These are phyloP conservation scores for Stygiomarasmius scandens DNA, from an alignment of 1,284 basidiomycete genomes.

Conservation along the genomic window DNA sequence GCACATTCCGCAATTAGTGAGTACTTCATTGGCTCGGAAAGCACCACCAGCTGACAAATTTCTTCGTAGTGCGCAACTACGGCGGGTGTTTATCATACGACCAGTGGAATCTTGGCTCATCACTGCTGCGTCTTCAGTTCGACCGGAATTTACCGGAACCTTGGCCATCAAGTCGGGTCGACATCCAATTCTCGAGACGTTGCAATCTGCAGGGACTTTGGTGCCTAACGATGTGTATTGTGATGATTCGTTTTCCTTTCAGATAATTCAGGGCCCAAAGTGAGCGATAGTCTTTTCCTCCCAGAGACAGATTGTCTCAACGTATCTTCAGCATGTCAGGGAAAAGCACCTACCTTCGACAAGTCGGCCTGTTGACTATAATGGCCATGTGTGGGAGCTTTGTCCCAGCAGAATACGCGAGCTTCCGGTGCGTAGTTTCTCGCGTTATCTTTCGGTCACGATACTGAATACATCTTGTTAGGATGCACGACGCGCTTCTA, in stretches of 20 bases:
- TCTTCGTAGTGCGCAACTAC: constrained; percentile 65
- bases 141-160: constrained; percentile 86
- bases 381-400: constrained; percentile 92
- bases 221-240: constrained; percentile 89
- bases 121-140: too few species aligned
- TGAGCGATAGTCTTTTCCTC: constrained; percentile 38
- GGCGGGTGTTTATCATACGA: constrained; percentile 39
- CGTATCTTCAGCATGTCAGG: constrained; percentile 76
- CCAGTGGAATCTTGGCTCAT: background rate
- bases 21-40: constrained; percentile 26
- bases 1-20: constrained; percentile 78
- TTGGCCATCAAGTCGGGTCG: constrained; percentile 85
- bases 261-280: constrained; percentile 90
- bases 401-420: constrained; percentile 89
- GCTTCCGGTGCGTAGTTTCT: constrained; percentile 61
- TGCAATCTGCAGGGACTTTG: constrained; percentile 68
- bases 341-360: constrained; percentile 91
- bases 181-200: constrained; percentile 83
- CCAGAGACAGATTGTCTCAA: background rate
- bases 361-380: constrained; percentile 81
- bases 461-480: constrained; percentile 27
- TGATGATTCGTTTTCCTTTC: constrained; percentile 79
- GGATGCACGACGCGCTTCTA: constrained; percentile 82
- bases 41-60: constrained; percentile 1
- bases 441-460: background rate